Evolutionary conservation across 2,329 filamentous ascomycete species (phyloP).

Genomic region (Penicillium polonicum): DNA sequence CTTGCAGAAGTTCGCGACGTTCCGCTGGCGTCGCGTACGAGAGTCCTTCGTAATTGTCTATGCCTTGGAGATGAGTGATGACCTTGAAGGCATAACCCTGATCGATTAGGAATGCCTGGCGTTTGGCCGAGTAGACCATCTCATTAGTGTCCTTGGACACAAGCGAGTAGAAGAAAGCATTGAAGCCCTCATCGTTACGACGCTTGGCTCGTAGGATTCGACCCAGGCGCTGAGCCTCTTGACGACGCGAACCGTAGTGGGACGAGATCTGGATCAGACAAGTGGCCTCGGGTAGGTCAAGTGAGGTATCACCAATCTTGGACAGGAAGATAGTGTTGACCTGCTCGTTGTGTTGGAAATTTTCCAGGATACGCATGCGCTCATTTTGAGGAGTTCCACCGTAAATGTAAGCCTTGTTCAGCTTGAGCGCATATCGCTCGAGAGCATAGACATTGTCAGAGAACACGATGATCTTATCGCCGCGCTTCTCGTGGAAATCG

Average conservation of each 20-base stretch:
- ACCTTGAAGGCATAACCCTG: conserved; percentile 99
- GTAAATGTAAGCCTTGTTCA: conserved; percentile 87
- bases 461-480: conserved; percentile 98
- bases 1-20: conserved; percentile 79
- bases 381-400: conserved; percentile 84
- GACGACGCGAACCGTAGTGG: conserved; percentile 93
- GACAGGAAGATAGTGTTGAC: conserved; percentile 94
- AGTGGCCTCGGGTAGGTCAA: conserved; percentile 93
- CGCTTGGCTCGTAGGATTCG: conserved; percentile 93
- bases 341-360: conserved; percentile 88
- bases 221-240: conserved; percentile 90
- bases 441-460: conserved; percentile 96
- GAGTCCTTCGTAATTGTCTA: conserved; percentile 77
- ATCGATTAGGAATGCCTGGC: conserved; percentile 94
- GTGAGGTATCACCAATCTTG: conserved; percentile 97
- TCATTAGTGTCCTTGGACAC: conserved; percentile 97
- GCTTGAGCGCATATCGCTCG: conserved; percentile 76
- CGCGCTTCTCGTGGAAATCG: conserved; percentile 89
- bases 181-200: conserved; percentile 96
- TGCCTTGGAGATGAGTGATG: conserved; percentile 90
- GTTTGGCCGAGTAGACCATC: conserved; percentile 96
- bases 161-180: conserved; percentile 97
- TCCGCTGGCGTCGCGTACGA: conserved; percentile 77
- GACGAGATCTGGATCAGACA: conserved; percentile 97
- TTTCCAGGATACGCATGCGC: conserved; percentile 81